These are phyloP conservation scores for Rhododendron simsii DNA, from an alignment of 148 eudicot species.

Conservation along the genomic window DNA sequence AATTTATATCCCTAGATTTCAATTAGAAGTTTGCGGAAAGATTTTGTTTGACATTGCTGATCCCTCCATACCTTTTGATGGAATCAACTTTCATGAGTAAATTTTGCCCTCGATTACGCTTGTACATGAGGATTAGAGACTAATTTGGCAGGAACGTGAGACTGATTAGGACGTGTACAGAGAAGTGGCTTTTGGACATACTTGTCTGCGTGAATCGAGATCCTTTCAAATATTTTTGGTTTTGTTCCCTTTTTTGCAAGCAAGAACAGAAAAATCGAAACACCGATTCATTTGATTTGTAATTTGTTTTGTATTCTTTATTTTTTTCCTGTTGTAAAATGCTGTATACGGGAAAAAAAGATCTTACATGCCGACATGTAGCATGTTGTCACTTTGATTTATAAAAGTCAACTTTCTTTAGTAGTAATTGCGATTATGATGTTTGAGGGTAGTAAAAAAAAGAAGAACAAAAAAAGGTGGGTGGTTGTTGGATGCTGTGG, in stretches of 20 bases:
- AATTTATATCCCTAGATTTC: too few species aligned
- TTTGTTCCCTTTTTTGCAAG: too few species aligned
- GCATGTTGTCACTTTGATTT: background rate
- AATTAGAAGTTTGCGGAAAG: constrained; percentile 20
- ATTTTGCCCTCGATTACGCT: background rate
- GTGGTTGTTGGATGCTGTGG: too few species aligned
- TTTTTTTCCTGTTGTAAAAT: too few species aligned
- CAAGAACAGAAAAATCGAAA: too few species aligned
- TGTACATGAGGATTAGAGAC: background rate
- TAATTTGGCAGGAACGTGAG: background rate
- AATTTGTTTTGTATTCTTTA: too few species aligned
- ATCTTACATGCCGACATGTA: too few species aligned
- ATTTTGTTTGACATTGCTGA: constrained; percentile 4
- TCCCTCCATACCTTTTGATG: background rate
- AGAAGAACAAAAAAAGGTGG: background rate
- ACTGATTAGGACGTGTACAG: background rate
- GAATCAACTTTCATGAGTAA: background rate
- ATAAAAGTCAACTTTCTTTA: background rate
- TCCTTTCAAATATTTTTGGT: too few species aligned
- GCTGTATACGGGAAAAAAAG: too few species aligned
- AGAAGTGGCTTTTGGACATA: too few species aligned
- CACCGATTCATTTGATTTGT: too few species aligned
- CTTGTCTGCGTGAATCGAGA: background rate
- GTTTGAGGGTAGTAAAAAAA: background rate
- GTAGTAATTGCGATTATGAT: background rate